These are phyloP conservation scores for Puccinia coronata DNA, from an alignment of 1,284 basidiomycete species.

Conservation along the genomic window DNA sequence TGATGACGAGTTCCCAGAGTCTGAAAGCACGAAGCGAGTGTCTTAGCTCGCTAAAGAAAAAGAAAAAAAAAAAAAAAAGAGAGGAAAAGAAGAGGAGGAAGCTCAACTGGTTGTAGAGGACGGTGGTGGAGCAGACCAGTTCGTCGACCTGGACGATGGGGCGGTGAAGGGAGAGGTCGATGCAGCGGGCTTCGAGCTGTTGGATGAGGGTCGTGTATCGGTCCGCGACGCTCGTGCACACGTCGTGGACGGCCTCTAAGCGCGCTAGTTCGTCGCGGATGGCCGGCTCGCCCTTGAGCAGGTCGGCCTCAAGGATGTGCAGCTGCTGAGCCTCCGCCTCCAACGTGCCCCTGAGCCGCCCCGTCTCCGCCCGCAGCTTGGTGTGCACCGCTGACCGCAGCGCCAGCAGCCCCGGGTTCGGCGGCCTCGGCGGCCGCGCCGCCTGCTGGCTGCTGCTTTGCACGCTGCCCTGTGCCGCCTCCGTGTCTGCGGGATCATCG, in stretches of 20 bases:
- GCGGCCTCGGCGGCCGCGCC: conserved; percentile 82
- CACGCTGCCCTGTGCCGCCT: too few relatives aligned
- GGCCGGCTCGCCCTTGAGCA: conserved; percentile 84
- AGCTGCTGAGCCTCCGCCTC: conserved; percentile 73
- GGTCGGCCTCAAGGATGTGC: conserved; percentile 75
- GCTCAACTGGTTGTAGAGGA: conserved; percentile 90
- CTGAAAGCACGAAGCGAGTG: conserved; percentile 61
- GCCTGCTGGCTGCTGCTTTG: too few relatives aligned
- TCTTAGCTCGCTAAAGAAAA: too few relatives aligned
- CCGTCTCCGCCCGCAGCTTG: conserved; percentile 72
- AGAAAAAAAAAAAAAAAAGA: conserved; percentile 19
- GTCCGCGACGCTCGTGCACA: conserved; percentile 75
- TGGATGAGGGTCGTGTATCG: conserved; percentile 69
- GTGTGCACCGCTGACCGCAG: conserved; percentile 79
- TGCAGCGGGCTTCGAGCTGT: conserved; percentile 69
- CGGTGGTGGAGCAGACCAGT: conserved; percentile 87
- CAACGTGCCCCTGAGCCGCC: conserved; percentile 69
- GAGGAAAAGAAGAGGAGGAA: conserved; percentile 38
- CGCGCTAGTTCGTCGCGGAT: conserved; percentile 93
- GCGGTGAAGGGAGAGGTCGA: conserved; percentile 71
- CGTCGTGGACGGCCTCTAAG: conserved; percentile 89
- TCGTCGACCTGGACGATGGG: conserved; percentile 81
- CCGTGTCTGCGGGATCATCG: conserved; percentile 56
- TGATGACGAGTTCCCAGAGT: conserved; percentile 90
- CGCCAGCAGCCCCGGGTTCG: conserved; percentile 71